Percentiles rank a stretch among this genome's conserved stretches.
Evolutionary conservation across 306 rosid genomes (phyloP).

Genomic region (Vicia faba): DNA sequence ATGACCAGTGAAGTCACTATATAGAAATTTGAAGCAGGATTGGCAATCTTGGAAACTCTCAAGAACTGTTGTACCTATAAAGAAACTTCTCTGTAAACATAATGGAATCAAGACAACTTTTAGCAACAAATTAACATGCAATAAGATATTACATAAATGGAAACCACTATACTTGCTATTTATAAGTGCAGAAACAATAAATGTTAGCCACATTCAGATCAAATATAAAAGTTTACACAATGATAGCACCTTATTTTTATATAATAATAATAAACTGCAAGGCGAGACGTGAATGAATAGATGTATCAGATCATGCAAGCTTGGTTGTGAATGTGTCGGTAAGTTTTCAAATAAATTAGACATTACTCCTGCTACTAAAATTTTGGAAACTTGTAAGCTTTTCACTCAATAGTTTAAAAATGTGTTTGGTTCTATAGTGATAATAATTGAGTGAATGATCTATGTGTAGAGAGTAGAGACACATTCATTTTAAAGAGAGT

Average conservation of each 20-base stretch:
- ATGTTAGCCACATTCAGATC: neutral
- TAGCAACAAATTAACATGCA: slow-evolving; percentile 17
- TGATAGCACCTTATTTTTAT: slow-evolving; percentile 5
- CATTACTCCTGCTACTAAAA: neutral
- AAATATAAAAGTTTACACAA: neutral
- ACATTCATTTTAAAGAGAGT: neutral
- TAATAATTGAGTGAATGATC: neutral
- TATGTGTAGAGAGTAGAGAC: slow-evolving; percentile 1
- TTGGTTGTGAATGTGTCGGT: neutral
- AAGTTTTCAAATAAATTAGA: slow-evolving; percentile 24
- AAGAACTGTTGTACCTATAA: slow-evolving; percentile 2
- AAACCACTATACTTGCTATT: slow-evolving; percentile 4
- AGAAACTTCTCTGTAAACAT: slow-evolving; percentile 34
- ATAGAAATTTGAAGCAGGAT: slow-evolving; percentile 11
- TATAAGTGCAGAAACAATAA: slow-evolving; percentile 18
- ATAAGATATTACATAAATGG: slow-evolving; percentile 21
- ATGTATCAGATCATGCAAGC: neutral
- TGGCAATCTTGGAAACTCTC: slow-evolving; percentile 23
- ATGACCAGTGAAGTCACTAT: slow-evolving; percentile 8
- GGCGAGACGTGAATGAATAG: neutral
- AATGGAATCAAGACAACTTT: slow-evolving; percentile 13
- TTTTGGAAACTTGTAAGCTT: slow-evolving; percentile 19
- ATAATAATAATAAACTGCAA: neutral
- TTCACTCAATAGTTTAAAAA: neutral
- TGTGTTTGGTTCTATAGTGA: neutral